These are phyloP conservation scores for Cruciata laevipes DNA, from an alignment of 257 asterid genomes.

Conservation along the genomic window DNA sequence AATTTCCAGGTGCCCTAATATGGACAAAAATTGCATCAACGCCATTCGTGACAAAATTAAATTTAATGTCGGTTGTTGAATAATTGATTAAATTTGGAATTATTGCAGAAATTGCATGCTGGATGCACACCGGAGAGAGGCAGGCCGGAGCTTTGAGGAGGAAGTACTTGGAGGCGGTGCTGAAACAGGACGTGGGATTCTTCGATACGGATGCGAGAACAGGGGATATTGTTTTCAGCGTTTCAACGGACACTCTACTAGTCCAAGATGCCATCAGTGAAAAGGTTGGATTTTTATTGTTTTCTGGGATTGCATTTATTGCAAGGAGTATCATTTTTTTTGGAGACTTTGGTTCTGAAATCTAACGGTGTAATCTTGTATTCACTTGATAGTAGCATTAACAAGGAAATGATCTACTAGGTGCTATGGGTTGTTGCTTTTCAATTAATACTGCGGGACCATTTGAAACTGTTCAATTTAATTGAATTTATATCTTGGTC, in stretches of 20 bases:
- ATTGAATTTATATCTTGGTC: background rate
- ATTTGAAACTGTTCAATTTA: slow-evolving; percentile 6
- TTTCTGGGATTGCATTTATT: background rate
- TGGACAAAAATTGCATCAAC: slow-evolving; percentile 6
- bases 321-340: background rate
- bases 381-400: slow-evolving; percentile 15
- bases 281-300: slow-evolving; percentile 37
- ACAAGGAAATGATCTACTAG: slow-evolving; percentile 20
- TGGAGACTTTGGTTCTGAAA: background rate
- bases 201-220: slow-evolving; percentile 98
- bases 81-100: background rate
- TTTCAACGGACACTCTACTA: slow-evolving; percentile 93
- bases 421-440: slow-evolving; percentile 20
- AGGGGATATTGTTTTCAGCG: slow-evolving; percentile 93
- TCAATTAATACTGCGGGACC: slow-evolving; percentile 30
- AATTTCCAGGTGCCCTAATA: slow-evolving; percentile 1
- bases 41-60: background rate
- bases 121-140: slow-evolving; percentile 98
- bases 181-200: slow-evolving; percentile 99
- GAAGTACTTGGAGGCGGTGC: slow-evolving; percentile 85
- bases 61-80: background rate
- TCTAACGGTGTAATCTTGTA: slow-evolving; percentile 35
- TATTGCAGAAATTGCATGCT: slow-evolving; percentile 76
- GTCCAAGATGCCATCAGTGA: slow-evolving; percentile 99
- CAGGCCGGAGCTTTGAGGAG: slow-evolving; percentile 81